A percentile compares a stretch with the other conserved stretches of the same genome.
Evolutionary conservation across 1,284 basidiomycete species (phyloP).

Genomic region (Irpex sp.): DNA sequence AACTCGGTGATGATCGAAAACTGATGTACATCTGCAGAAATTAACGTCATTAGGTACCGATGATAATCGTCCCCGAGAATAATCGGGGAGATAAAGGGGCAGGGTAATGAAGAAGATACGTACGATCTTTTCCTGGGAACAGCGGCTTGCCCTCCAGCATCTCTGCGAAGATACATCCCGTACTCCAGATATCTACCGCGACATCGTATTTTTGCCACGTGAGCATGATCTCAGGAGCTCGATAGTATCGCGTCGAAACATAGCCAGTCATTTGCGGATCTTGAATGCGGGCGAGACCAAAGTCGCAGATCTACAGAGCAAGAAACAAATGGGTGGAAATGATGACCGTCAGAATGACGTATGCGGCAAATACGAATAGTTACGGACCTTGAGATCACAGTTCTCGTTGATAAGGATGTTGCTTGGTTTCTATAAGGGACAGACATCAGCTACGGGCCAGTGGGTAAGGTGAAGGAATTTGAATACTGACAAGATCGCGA

Average conservation of each 20-base stretch:
- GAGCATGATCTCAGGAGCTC: constrained; percentile 99
- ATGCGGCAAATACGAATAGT: constrained; percentile 9
- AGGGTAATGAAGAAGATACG: constrained; percentile 30
- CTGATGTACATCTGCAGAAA: constrained; percentile 87
- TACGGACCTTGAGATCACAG: constrained; percentile 85
- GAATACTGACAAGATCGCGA: constrained; percentile 76
- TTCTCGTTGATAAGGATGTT: constrained; percentile 99
- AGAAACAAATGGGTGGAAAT: constrained; percentile 3
- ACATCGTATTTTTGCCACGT: constrained; percentile 99
- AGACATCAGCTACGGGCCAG: background rate
- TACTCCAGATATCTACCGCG: constrained; percentile 98
- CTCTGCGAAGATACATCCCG: constrained; percentile 99
- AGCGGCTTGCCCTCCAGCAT: constrained; percentile 99
- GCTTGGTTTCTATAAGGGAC: constrained; percentile 81
- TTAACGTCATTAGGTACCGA: constrained; percentile 1
- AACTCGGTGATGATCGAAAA: constrained; percentile 99
- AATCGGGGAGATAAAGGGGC: background rate
- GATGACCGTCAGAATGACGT: constrained; percentile 3
- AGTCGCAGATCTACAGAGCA: constrained; percentile 85
- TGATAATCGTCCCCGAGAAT: too few relatives aligned
- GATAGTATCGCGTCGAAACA: constrained; percentile 98
- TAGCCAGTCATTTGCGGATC: constrained; percentile 99
- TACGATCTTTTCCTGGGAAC: constrained; percentile 98
- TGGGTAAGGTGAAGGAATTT: background rate
- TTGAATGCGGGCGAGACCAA: constrained; percentile 93